Conservation (phyloP, 2,329 filamentous ascomycete genomes). For the Drechmeria coniospora region DNA sequence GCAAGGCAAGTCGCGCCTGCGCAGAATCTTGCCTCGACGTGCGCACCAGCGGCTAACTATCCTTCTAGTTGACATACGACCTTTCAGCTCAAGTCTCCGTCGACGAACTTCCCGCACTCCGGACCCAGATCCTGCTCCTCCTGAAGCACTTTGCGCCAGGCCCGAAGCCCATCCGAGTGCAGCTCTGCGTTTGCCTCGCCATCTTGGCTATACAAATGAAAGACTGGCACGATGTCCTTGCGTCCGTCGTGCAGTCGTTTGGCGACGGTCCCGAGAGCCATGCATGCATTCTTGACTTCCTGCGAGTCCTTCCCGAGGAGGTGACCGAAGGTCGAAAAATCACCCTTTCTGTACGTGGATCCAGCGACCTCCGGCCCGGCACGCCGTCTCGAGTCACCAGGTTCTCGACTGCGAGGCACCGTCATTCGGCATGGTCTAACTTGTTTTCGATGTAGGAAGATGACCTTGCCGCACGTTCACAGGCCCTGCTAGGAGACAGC, state of each 20-base stretch:
- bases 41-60: slow-evolving; percentile 2
- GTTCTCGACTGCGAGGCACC: slow-evolving; percentile 20
- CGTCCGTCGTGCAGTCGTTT: slow-evolving; percentile 63
- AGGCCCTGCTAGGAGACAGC: slow-evolving; percentile 82
- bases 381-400: slow-evolving; percentile 15
- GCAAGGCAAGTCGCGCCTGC: slow-evolving; percentile 51
- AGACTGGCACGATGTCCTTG: slow-evolving; percentile 84
- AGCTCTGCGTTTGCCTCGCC: slow-evolving; percentile 87
- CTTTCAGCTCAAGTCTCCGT: slow-evolving; percentile 68
- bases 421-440: slow-evolving; percentile 22
- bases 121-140: slow-evolving; percentile 69
- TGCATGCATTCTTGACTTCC: slow-evolving; percentile 83
- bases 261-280: slow-evolving; percentile 63
- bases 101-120: slow-evolving; percentile 57
- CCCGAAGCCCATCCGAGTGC: slow-evolving; percentile 72
- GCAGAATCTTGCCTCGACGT: neutral
- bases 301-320: slow-evolving; percentile 94
- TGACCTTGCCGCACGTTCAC: slow-evolving; percentile 72
- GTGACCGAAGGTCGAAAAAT: slow-evolving; percentile 99
- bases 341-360: slow-evolving; percentile 91
- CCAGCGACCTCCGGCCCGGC: slow-evolving; percentile 31
- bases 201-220: slow-evolving; percentile 94
- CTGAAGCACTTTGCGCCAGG: slow-evolving; percentile 70
- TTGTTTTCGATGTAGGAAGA: slow-evolving; percentile 69
- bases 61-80: slow-evolving; percentile 82